Evolutionary conservation across 441 rosid genomes (phyloP).

Genomic region (Populus trichocarpa): DNA sequence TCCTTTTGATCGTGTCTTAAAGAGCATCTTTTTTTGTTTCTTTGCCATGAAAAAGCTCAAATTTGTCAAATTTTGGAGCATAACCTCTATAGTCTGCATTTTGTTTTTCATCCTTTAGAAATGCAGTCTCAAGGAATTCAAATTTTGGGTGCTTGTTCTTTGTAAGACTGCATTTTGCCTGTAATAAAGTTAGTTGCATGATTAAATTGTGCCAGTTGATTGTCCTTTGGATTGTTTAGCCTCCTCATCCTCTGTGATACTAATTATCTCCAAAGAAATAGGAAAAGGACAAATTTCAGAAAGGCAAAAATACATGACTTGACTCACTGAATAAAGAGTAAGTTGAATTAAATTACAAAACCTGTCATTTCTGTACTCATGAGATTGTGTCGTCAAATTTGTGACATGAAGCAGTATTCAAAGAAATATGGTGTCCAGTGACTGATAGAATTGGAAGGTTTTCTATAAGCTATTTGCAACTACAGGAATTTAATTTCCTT

Average conservation of each 20-base stretch:
- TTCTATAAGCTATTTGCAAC: not conserved
- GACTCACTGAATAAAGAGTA: not conserved
- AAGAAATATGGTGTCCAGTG: not conserved
- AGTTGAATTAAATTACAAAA: no score
- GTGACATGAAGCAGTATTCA: not conserved
- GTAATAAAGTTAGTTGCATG: not conserved
- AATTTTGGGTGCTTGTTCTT: not conserved
- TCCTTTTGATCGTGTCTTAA: not conserved
- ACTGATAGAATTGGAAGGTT: not conserved
- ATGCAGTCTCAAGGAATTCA: not conserved
- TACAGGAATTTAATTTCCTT: constrained; percentile 4
- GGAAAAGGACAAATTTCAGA: not conserved
- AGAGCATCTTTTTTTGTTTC: not conserved
- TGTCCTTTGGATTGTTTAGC: not conserved
- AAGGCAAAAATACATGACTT: not conserved
- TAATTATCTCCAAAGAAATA: no score
- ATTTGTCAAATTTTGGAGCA: not conserved
- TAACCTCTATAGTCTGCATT: not conserved
- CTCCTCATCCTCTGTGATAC: not conserved
- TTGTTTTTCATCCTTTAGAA: not conserved
- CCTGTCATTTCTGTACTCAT: not conserved
- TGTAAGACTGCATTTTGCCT: not conserved
- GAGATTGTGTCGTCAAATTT: not conserved
- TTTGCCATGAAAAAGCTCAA: constrained; percentile 6
- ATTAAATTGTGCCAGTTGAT: not conserved